Percentiles rank a stretch among this genome's conserved stretches.
phyloP scores from a whole-genome alignment of 2,329 filamentous ascomycete genomes.

The Xylariaceae sp. region DNA sequence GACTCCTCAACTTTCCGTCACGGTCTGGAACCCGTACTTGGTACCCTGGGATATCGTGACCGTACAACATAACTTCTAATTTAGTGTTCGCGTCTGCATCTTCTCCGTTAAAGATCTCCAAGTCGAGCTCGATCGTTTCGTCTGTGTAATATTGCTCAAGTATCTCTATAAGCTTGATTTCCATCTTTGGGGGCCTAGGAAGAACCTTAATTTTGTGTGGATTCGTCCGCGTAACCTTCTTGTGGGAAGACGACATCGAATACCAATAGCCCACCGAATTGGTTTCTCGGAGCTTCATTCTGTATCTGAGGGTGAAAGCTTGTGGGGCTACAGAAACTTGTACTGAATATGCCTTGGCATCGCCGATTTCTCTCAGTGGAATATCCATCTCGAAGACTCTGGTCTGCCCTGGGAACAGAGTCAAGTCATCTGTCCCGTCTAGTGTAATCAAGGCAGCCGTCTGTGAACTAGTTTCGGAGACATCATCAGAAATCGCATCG shows the following conservation, averaged over 20 bases:
- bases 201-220: constrained; percentile 69
- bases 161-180: constrained; percentile 66
- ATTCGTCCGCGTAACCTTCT: constrained; percentile 51
- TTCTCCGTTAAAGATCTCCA: constrained; percentile 81
- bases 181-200: constrained; percentile 90
- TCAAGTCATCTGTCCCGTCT: constrained; percentile 64
- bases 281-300: constrained; percentile 54
- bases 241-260: constrained; percentile 45
- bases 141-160: constrained; percentile 81
- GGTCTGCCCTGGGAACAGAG: constrained; percentile 66
- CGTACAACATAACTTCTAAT: constrained; percentile 69
- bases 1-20: constrained; percentile 37
- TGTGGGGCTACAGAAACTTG: constrained; percentile 65
- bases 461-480: constrained; percentile 30
- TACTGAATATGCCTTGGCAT: constrained; percentile 67
- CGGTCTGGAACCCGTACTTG: constrained; percentile 43
- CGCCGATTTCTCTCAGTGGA: constrained; percentile 79
- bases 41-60: constrained; percentile 55
- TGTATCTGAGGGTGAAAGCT: constrained; percentile 69
- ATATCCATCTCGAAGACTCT: constrained; percentile 73
- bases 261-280: constrained; percentile 54
- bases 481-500: constrained; percentile 33
- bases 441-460: constrained; percentile 44
- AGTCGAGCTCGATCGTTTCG: constrained; percentile 68
- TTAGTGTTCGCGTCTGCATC: constrained; percentile 75